Percentiles rank a stretch among this genome's conserved stretches.
phyloP scores from a whole-genome alignment of 148 eudicot species.

The Diospyros kaki region DNA sequence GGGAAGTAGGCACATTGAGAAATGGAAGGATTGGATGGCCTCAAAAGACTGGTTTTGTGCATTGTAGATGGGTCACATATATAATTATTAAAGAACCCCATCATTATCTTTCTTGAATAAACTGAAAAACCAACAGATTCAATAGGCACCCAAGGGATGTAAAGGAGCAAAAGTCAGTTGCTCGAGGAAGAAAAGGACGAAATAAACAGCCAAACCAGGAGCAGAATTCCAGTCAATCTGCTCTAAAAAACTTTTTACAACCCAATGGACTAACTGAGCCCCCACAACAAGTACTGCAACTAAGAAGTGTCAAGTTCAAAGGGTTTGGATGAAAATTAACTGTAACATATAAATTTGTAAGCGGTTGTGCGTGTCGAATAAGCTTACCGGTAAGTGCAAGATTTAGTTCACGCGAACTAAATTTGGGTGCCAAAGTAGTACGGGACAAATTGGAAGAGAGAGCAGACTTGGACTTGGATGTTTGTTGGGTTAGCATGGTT shows the following conservation, averaged over 20 bases:
- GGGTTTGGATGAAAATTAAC: too few relatives aligned
- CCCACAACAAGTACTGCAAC: slow-evolving; percentile 31
- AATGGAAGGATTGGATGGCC: too few relatives aligned
- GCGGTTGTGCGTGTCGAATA: too few relatives aligned
- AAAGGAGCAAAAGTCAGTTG: slow-evolving; percentile 35
- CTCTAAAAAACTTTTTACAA: slow-evolving; percentile 36
- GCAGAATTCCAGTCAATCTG: slow-evolving; percentile 34
- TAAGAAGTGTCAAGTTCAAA: neutral
- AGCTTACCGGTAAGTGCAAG: too few relatives aligned
- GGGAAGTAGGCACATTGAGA: too few relatives aligned
- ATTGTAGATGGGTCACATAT: too few relatives aligned
- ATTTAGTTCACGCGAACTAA: too few relatives aligned
- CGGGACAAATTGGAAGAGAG: neutral
- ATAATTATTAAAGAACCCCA: too few relatives aligned
- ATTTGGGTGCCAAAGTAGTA: neutral
- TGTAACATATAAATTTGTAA: too few relatives aligned
- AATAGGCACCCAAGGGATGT: neutral
- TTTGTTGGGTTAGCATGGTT: slow-evolving; percentile 9
- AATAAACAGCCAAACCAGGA: slow-evolving; percentile 43
- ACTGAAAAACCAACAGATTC: neutral
- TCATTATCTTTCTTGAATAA: too few relatives aligned
- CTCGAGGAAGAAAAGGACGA: slow-evolving; percentile 73
- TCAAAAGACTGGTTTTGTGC: too few relatives aligned
- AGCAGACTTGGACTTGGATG: slow-evolving; percentile 50
- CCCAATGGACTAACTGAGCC: slow-evolving; percentile 42